Evolutionary conservation across 2,329 filamentous ascomycete species (phyloP).

Genomic region (Xylariaceae sp.): DNA sequence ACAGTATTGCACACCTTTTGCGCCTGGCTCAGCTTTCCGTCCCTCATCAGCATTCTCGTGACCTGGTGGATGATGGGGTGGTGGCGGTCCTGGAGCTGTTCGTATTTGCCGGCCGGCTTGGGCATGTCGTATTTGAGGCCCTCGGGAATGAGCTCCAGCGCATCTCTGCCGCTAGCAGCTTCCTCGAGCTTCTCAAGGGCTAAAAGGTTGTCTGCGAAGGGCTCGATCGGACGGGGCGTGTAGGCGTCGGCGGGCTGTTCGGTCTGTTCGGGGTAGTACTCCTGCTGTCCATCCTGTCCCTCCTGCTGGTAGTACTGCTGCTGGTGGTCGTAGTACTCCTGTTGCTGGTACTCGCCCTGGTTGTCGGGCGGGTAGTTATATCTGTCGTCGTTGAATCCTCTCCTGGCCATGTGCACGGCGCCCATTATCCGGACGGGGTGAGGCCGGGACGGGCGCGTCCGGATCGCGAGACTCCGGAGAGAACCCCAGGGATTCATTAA

Average conservation of each 20-base stretch:
- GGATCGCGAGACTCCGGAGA: slow-evolving; percentile 29
- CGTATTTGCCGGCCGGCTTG: slow-evolving; percentile 45
- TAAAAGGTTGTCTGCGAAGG: slow-evolving; percentile 29
- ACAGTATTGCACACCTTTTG: slow-evolving; percentile 58
- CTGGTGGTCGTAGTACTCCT: neutral
- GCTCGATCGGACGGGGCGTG: slow-evolving; percentile 17
- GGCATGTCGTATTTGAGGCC: slow-evolving; percentile 80
- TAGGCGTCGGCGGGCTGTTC: slow-evolving; percentile 5
- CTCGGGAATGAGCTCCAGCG: slow-evolving; percentile 33
- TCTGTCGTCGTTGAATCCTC: slow-evolving; percentile 24
- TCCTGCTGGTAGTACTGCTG: neutral
- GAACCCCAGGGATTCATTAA: slow-evolving; percentile 30
- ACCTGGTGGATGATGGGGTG: slow-evolving; percentile 81
- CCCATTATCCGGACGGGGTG: slow-evolving; percentile 1
- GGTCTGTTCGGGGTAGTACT: slow-evolving; percentile 1
- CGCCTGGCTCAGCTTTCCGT: slow-evolving; percentile 87
- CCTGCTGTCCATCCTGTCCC: neutral
- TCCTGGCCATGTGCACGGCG: slow-evolving; percentile 13
- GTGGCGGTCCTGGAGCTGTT: slow-evolving; percentile 74
- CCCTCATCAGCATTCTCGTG: slow-evolving; percentile 82
- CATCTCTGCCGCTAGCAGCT: slow-evolving; percentile 26
- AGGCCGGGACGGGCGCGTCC: slow-evolving; percentile 22
- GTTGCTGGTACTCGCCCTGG: neutral
- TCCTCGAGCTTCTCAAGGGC: slow-evolving; percentile 29
- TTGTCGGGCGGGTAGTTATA: slow-evolving; percentile 14